Evolutionary conservation across 495 filamentous ascomycete species (phyloP).

Genomic region (Letharia columbiana): DNA sequence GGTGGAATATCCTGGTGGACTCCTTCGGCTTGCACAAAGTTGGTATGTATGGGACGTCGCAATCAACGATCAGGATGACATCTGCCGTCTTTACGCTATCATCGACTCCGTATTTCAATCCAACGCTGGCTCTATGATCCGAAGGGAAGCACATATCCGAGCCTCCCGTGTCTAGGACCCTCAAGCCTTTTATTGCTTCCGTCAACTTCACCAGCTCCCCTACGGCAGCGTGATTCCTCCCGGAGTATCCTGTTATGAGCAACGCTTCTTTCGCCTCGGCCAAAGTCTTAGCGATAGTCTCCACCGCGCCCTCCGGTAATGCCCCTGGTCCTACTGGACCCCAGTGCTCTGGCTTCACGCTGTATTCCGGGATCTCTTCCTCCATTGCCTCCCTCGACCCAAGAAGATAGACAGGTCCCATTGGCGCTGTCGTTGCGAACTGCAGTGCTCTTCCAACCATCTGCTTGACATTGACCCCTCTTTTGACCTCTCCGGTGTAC

Average conservation of each 20-base stretch:
- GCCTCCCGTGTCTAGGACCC: slow-evolving; percentile 82
- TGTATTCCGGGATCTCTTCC: slow-evolving; percentile 77
- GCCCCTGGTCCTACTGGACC: slow-evolving; percentile 66
- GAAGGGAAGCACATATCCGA: slow-evolving; percentile 95
- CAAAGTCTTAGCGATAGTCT: slow-evolving; percentile 61
- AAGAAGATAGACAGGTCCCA: slow-evolving; percentile 79
- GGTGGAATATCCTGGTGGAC: slow-evolving; percentile 62
- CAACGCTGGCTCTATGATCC: slow-evolving; percentile 64
- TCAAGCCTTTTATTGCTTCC: slow-evolving; percentile 65
- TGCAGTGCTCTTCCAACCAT: slow-evolving; percentile 86
- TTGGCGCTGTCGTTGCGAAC: slow-evolving; percentile 72
- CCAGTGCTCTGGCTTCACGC: slow-evolving; percentile 67
- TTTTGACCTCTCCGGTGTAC: slow-evolving; percentile 86
- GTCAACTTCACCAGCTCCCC: slow-evolving; percentile 68
- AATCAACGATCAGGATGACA: slow-evolving; percentile 78
- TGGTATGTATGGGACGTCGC: slow-evolving; percentile 70
- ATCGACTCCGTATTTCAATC: slow-evolving; percentile 68
- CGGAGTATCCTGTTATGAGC: slow-evolving; percentile 74
- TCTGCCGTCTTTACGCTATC: slow-evolving; percentile 68
- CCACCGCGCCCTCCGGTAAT: slow-evolving; percentile 54
- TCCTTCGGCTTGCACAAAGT: slow-evolving; percentile 48
- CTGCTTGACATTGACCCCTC: slow-evolving; percentile 89
- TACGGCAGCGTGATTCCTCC: slow-evolving; percentile 63
- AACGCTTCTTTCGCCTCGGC: slow-evolving; percentile 66
- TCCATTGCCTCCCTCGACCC: slow-evolving; percentile 89